phyloP scores from a whole-genome alignment of 1,284 basidiomycete genomes.

The Rhizoctonia solani region DNA sequence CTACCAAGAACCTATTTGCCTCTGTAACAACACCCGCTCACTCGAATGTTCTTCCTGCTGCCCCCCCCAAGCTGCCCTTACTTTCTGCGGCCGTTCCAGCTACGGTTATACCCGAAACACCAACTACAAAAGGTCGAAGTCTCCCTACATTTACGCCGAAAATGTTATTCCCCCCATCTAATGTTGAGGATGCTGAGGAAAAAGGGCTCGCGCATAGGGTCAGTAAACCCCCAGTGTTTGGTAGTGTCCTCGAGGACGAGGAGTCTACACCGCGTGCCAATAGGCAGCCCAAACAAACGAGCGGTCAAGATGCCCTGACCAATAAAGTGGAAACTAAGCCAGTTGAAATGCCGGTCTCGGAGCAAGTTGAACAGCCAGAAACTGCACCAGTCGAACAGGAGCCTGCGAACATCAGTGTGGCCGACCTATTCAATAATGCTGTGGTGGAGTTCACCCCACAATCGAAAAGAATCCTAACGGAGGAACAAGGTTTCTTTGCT shows the following conservation, averaged over 20 bases:
- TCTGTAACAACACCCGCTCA: conserved; percentile 1
- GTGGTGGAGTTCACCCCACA: neutral
- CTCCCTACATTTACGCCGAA: conserved; percentile 3
- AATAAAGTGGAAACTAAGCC: too few species aligned
- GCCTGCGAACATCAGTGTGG: conserved; percentile 4
- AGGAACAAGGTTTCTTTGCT: neutral
- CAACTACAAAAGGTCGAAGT: conserved; percentile 10
- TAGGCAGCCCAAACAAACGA: neutral
- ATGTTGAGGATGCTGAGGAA: neutral
- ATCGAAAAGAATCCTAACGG: neutral
- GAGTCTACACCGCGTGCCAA: conserved; percentile 10
- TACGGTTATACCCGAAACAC: conserved; percentile 8
- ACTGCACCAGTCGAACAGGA: neutral
- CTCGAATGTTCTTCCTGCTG: neutral
- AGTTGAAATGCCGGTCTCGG: too few species aligned
- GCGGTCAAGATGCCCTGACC: too few species aligned
- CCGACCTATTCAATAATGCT: neutral
- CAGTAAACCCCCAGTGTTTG: conserved; percentile 18
- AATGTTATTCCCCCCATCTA: neutral
- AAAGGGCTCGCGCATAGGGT: neutral
- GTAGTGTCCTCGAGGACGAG: conserved; percentile 21
- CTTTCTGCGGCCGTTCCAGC: conserved; percentile 2
- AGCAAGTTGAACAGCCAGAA: neutral
- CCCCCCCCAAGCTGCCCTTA: neutral
- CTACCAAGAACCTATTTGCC: neutral